phyloP scores from a whole-genome alignment of 768 basidiomycete genomes.

The Boletus barrowsii region DNA sequence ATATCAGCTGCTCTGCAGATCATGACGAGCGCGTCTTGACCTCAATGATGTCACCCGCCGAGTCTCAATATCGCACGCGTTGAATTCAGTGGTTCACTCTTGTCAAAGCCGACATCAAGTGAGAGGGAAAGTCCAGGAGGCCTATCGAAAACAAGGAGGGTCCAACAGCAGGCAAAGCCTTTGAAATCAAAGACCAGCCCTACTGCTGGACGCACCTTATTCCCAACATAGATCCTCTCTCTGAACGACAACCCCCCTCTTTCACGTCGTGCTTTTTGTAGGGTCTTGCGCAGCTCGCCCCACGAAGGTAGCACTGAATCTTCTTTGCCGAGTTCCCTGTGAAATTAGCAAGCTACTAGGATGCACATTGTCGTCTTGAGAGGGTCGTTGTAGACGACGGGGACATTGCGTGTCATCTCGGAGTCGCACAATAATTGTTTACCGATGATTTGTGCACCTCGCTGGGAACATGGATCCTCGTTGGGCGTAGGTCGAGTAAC shows the following conservation, averaged over 20 bases:
- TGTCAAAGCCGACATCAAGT: not conserved
- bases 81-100: not conserved
- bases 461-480: not conserved
- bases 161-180: slow-evolving; percentile 18
- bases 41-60: too few species aligned
- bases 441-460: not conserved
- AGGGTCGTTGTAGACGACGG: too few species aligned
- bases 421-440: not conserved
- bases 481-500: not conserved
- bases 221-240: not conserved
- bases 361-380: slow-evolving; percentile 1
- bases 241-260: not conserved
- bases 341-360: not conserved
- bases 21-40: not conserved
- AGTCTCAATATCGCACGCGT: not conserved
- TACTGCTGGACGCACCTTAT: slow-evolving; percentile 26
- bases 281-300: not conserved
- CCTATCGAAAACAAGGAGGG: slow-evolving; percentile 9
- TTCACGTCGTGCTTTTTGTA: too few species aligned
- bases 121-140: not conserved
- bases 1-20: not conserved
- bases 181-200: slow-evolving; percentile 7
- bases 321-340: not conserved
- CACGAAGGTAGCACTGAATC: not conserved
- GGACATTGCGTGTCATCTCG: not conserved